A percentile compares a stretch with the other conserved stretches of the same genome.
phyloP scores from a whole-genome alignment of 2,329 filamentous ascomycete genomes.

The Talaromyces sp. region DNA sequence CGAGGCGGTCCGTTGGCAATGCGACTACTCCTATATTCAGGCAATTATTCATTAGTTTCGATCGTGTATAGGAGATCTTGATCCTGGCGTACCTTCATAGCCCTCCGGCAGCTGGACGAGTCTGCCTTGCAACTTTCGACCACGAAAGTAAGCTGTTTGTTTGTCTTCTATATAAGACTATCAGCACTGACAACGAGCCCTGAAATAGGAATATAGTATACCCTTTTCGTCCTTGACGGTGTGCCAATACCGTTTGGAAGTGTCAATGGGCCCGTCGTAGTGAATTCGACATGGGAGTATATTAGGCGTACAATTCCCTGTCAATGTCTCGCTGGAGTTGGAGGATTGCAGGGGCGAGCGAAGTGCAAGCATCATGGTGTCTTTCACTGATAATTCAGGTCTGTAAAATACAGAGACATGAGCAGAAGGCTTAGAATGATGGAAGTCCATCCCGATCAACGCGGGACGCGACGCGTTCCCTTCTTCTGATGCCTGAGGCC shows the following conservation, averaged over 20 bases:
- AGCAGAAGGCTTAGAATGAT: background rate
- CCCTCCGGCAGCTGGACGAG: constrained; percentile 64
- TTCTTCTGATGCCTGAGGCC: background rate
- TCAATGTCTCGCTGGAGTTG: background rate
- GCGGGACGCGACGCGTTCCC: constrained; percentile 8
- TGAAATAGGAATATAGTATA: constrained; percentile 17
- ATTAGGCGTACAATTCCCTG: constrained; percentile 57
- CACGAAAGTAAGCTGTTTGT: constrained; percentile 68
- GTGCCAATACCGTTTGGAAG: constrained; percentile 66
- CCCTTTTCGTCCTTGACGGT: constrained; percentile 51
- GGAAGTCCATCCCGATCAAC: background rate
- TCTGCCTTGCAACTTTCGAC: constrained; percentile 71
- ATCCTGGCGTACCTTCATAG: constrained; percentile 54
- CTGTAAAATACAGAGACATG: background rate
- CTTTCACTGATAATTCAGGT: too few species aligned
- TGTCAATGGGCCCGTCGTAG: constrained; percentile 68
- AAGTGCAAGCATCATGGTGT: constrained; percentile 34
- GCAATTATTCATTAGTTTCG: background rate
- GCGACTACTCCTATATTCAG: constrained; percentile 54
- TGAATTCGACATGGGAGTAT: constrained; percentile 77
- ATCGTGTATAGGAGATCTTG: too few species aligned
- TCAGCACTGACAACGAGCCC: background rate
- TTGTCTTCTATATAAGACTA: constrained; percentile 26
- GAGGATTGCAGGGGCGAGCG: constrained; percentile 26
- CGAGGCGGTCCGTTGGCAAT: constrained; percentile 44